phyloP scores from a whole-genome alignment of 768 basidiomycete species.

The Leucocoprinus leucothites region DNA sequence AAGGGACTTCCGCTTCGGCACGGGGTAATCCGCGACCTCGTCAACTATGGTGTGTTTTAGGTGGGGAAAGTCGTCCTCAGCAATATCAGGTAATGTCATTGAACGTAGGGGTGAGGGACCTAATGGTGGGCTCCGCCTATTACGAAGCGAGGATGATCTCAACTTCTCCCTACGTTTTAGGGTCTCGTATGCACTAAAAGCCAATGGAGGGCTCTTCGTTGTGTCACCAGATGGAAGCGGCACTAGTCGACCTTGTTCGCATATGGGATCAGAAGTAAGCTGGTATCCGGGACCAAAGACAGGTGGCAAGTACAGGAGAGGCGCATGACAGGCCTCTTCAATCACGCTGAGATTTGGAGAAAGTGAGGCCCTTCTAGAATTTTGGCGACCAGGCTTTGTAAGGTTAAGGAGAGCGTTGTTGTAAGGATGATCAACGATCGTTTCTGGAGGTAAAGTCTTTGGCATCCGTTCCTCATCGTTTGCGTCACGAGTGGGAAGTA shows the following conservation, averaged over 20 bases:
- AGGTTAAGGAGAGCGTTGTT: background rate
- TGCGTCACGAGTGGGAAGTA: background rate
- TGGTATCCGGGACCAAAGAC: no score
- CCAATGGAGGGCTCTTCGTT: background rate
- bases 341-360: conserved; percentile 8
- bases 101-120: conserved; percentile 46
- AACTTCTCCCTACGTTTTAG: conserved; percentile 2
- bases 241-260: background rate
- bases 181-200: background rate
- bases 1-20: background rate
- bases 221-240: background rate
- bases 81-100: conserved; percentile 37
- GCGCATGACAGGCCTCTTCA: background rate
- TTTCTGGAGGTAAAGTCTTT: background rate
- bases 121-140: conserved; percentile 33
- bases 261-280: background rate
- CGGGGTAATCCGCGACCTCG: background rate
- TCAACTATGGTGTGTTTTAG: conserved; percentile 16
- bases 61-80: conserved; percentile 8
- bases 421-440: background rate
- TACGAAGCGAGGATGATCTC: conserved; percentile 21
- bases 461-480: background rate
- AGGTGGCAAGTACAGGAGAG: background rate
- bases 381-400: conserved; percentile 2
- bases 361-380: background rate